Percentiles rank a stretch among this genome's conserved stretches.
These are phyloP conservation scores for Microbotryum intermedium DNA, from an alignment of 1,284 basidiomycete species.

Conservation along the genomic window DNA sequence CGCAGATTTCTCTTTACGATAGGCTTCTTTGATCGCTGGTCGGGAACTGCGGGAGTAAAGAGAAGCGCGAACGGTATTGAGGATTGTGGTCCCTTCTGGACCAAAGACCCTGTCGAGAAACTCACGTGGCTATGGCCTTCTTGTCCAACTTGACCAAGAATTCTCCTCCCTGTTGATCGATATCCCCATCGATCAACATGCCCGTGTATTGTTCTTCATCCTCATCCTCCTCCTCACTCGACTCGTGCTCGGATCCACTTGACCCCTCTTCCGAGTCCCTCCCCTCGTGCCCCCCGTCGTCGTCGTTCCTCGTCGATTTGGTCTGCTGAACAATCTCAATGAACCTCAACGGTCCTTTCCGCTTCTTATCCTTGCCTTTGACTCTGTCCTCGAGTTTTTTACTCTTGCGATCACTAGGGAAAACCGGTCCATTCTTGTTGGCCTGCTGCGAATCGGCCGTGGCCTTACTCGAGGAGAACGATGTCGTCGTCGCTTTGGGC, in stretches of 20 bases:
- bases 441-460: neutral
- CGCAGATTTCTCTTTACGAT: slow-evolving; percentile 23
- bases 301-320: neutral
- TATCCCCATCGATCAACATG: slow-evolving; percentile 25
- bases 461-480: too few relatives aligned
- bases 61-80: neutral
- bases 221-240: neutral
- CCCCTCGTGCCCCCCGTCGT: too few relatives aligned
- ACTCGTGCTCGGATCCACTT: too few relatives aligned
- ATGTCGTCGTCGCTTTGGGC: neutral
- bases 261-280: too few relatives aligned
- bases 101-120: neutral
- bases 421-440: neutral
- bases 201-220: slow-evolving; percentile 7
- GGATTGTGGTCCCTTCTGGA: too few relatives aligned
- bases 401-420: neutral
- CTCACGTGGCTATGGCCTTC: slow-evolving; percentile 29
- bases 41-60: slow-evolving; percentile 15
- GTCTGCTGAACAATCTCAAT: slow-evolving; percentile 2
- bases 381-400: neutral
- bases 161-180: slow-evolving; percentile 12
- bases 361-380: slow-evolving; percentile 12
- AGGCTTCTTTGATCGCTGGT: slow-evolving; percentile 17
- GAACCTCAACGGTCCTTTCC: slow-evolving; percentile 21
- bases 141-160: slow-evolving; percentile 26